Evolutionary conservation across 768 basidiomycete genomes (phyloP), one percentile per base, ranked within the genome.

Genomic region (Filobasidium wieringae): DNA sequence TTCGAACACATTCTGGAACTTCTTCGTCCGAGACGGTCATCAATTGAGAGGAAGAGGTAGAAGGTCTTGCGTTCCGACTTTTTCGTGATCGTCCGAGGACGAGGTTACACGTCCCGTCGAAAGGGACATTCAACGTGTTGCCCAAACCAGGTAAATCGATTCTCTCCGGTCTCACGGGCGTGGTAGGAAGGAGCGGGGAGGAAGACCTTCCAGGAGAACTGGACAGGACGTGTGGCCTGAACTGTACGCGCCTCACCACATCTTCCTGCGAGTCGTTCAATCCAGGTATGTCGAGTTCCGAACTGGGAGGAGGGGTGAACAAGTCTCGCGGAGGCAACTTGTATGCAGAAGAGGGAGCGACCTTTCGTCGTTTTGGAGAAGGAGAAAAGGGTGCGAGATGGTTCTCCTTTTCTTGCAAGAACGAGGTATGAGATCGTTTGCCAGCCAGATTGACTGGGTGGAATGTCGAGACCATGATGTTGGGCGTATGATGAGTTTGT

Each of bases 81-180:
- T 55, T 52, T 2, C 53, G 40, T 1, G 53, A 55, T 41, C 59
- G 53, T 12, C 59, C 59, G 24, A 60, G 40, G 49, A 60, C 49
- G 53, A 60, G 59, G 32, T 33, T 33, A 32, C 39, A 53, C 14
- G 53, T 32, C 19, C 59, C 59, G 45, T 60, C 59, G 19, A 29
- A 60, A 7, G 8, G 14, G 36, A 60, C 45, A 6, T 31, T 24
- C 19, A 51, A 27, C 15, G 43, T 47, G 4, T 12, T 27, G 4
- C 12, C 7, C 17, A 27, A 47, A 24, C 12, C 24, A 5, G 43
- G 36, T 37, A n/a, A 37, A 37, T 37, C 36, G 36, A 9, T 9
- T 37, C 36, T 40, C 37, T 11, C 22, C 37, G n/a, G n/a, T 22
- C 22, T 40, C 17, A 40, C 17, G 17, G 37, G 37, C 4, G 37